Base-by-base conservation (phyloP, 2,329 filamentous ascomycete species). In the Trichophyton equinum region DNA sequence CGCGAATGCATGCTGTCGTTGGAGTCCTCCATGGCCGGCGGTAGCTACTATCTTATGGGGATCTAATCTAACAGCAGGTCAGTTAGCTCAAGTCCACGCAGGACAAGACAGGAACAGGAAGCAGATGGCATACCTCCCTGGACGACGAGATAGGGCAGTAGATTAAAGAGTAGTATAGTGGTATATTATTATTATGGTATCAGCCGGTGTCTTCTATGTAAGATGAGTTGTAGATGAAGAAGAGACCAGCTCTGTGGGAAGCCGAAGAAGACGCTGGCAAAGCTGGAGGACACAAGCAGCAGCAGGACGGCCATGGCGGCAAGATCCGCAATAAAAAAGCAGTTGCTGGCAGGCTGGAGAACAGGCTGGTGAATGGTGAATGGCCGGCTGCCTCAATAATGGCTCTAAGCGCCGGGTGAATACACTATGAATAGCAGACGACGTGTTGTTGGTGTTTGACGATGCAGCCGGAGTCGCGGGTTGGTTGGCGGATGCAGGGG, bases 1-100 rank as follows among this genome's bases (percentile, higher is more conserved):
- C 57, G 64, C 11, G 57, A 47, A 49, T 57, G 55, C 55, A 57
- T 27, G 20, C 55, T 55, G 15, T 55, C 51, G 51, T 33, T 33
- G 8, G 51, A 55, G 25, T 3, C 4, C 30, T 55, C 51, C 51
- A 55, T 55, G 8, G 27, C 22, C 18, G 33, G 33, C 27, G 27
- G 33, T 4, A 13, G 1, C 6, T 22, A 22, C 6, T 38, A 4
- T 13, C 9, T 38, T 47, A 7, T 4, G 51, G 13, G 11, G 18
- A 18, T 18, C 18, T 18, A 18, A 33, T 55, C 51, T 55, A 55
- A 15, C 13, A 36, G n/a, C 6, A 13, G 27, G 51, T 55, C 22
- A 55, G 9, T 55, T 36, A 55, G 9, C 51, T 18, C 8, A 15
- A 18, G 9, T 15, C 25, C 20, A 7, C 4, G 22, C 20, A 5